Evolutionary conservation across 768 basidiomycete genomes (phyloP), one percentile per base, ranked within the genome.

Genomic region (Phallus indusiatus): DNA sequence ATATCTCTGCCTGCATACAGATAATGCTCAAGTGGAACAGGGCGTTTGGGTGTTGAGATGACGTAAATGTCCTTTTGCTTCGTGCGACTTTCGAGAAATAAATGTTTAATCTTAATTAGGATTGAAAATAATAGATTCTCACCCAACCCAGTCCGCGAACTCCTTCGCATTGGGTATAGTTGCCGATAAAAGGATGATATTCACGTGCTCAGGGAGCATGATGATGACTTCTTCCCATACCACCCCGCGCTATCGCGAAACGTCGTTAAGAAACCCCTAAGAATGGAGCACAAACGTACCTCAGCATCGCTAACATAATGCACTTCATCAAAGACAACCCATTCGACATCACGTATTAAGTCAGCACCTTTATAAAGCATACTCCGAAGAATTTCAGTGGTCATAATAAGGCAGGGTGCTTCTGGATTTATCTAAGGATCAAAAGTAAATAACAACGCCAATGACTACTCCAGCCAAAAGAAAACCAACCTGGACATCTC

Each of bases 161-260:
- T 98, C 96, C 68, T 88, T 91, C 12, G 94, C 92, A 67, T 99
- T 99, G 8, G 96, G 94, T 0, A 99, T 95, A 1, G 96, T 99
- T 9, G 96, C 96, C 2, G 94, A 97, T 16, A 99, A 76, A 47
- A 99, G 76, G 57, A 99, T 97, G 67, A 99, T 98, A 71, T 89
- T 95, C 69, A 98, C 89, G 72, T 99, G 95, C 64, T 98, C 96
- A 0, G 96, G 96, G 12, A 99, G 78, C 94, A 99, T 97, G 70
- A 99, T 99, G 64, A 99, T 99, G 24, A 99, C 95, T 73, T 99
- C 95, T 73, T 99, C 95, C 96, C 96, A 99, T 12, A 99, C 96
- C 17, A 99, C 96, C 46, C 96, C 96, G 68, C 96, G 81, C 95
- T 97, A 68, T 47, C 48, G 16, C 33, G 53, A 36, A 24, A 20